Conservation (phyloP, 1,139 yeast species). For the Ashbya aceris region DNA sequence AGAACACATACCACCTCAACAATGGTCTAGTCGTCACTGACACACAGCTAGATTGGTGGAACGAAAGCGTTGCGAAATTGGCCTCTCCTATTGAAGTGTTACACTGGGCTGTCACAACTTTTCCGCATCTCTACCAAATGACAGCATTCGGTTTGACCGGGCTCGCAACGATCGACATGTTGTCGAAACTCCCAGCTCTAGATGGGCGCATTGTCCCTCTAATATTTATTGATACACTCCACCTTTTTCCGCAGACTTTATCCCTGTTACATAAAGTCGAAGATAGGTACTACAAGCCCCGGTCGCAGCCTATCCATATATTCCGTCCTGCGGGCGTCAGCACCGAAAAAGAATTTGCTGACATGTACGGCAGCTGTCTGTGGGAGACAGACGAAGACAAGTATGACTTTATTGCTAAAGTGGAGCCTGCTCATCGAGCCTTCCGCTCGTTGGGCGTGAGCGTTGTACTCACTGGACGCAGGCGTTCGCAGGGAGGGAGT, state of each 20-base stretch:
- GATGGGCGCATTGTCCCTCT: constrained; percentile 43
- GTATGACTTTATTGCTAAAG: constrained; percentile 84
- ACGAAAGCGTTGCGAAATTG: constrained; percentile 45
- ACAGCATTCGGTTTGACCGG: constrained; percentile 96
- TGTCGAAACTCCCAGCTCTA: constrained; percentile 38
- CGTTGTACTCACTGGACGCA: constrained; percentile 88
- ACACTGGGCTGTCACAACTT: constrained; percentile 71
- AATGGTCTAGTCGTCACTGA: constrained; percentile 32
- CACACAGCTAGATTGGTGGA: constrained; percentile 52
- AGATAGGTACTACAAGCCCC: constrained; percentile 37
- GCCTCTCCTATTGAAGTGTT: constrained; percentile 60
- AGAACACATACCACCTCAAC: constrained; percentile 10
- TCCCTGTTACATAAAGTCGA: constrained; percentile 58
- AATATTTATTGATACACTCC: constrained; percentile 81
- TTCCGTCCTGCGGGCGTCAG: constrained; percentile 54
- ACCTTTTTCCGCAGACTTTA: constrained; percentile 87
- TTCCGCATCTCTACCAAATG: constrained; percentile 78
- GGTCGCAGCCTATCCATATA: constrained; percentile 41
- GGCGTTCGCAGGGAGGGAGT: constrained; percentile 84
- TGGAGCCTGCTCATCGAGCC: constrained; percentile 86
- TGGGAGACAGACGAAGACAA: constrained; percentile 79
- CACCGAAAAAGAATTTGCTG: constrained; percentile 56
- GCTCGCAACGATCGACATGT: constrained; percentile 74
- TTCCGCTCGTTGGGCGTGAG: constrained; percentile 59
- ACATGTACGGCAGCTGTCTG: constrained; percentile 58